Conservation (phyloP, 164 flowering plant species). For the Berberis vulgaris region DNA sequence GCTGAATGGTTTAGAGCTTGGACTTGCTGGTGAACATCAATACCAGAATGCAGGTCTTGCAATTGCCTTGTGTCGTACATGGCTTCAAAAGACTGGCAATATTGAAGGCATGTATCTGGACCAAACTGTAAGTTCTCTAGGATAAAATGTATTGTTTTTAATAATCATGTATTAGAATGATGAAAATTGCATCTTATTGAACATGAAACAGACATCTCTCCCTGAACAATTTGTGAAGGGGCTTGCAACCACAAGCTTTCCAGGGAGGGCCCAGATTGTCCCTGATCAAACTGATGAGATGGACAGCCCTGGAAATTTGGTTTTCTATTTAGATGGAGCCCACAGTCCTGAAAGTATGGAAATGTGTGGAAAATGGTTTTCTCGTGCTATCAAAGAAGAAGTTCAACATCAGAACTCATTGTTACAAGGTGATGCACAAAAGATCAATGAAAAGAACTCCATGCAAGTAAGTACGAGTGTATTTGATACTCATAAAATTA, state of each 20-base stretch:
- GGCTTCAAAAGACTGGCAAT: conserved; percentile 77
- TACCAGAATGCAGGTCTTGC: conserved; percentile 88
- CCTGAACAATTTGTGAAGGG: conserved; percentile 80
- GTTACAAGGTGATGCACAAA: too few relatives aligned
- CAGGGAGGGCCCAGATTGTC: conserved; percentile 90
- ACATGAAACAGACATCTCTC: conserved; percentile 40
- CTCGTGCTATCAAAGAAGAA: conserved; percentile 49
- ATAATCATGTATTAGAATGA: not conserved
- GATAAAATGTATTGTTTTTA: too few relatives aligned
- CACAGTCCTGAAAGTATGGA: conserved; percentile 99
- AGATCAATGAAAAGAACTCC: too few relatives aligned
- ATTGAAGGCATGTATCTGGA: conserved; percentile 32
- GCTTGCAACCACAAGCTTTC: conserved; percentile 59
- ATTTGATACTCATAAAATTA: too few relatives aligned
- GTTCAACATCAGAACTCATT: conserved; percentile 3
- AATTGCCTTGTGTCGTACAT: conserved; percentile 56
- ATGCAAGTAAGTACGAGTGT: too few relatives aligned
- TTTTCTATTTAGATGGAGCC: conserved; percentile 93
- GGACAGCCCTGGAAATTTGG: conserved; percentile 47
- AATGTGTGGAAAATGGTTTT: conserved; percentile 84
- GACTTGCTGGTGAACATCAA: conserved; percentile 91
- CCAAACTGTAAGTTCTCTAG: conserved; percentile 42
- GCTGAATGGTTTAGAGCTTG: conserved; percentile 62
- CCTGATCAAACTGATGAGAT: conserved; percentile 34
- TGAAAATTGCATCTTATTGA: conserved; percentile 8